Percentiles rank a stretch among this genome's conserved stretches.
Conservation (phyloP, 148 eudicot genomes). For the Linanthus parryae region DNA sequence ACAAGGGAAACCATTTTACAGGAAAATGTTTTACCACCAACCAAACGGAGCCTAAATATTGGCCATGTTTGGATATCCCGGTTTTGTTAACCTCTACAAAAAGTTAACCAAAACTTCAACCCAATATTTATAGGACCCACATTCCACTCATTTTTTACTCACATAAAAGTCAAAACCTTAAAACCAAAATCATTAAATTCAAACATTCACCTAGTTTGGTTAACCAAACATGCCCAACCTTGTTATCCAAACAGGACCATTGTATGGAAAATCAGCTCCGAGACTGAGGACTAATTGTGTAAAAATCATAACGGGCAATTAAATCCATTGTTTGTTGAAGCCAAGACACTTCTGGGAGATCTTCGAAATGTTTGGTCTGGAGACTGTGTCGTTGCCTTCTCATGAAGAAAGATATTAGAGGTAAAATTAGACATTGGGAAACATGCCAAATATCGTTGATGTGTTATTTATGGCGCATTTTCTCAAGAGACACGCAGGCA, state of each 20-base stretch:
- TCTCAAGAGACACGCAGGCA: conserved; percentile 97
- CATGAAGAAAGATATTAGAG: conserved; percentile 97
- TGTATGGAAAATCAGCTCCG: conserved; percentile 70
- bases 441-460: conserved; percentile 78
- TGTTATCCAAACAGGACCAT: no score
- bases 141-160: no score
- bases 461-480: conserved; percentile 95
- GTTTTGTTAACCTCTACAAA: no score
- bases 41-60: no score
- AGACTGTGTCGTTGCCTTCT: conserved; percentile 96
- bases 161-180: no score
- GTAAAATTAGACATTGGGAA: conserved; percentile 88
- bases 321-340: conserved; percentile 89
- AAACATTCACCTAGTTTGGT: no score
- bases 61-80: no score
- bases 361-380: conserved; percentile 78
- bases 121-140: no score
- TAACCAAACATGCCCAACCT: conserved; percentile 80
- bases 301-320: conserved; percentile 82
- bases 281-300: conserved; percentile 80
- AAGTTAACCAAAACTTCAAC: no score
- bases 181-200: no score
- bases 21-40: no score
- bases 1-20: no score
- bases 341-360: conserved; percentile 85